Percentiles rank a stretch among this genome's conserved stretches.
Conservation (phyloP, 1,139 yeast genomes). For the Waltiozyma solani region DNA sequence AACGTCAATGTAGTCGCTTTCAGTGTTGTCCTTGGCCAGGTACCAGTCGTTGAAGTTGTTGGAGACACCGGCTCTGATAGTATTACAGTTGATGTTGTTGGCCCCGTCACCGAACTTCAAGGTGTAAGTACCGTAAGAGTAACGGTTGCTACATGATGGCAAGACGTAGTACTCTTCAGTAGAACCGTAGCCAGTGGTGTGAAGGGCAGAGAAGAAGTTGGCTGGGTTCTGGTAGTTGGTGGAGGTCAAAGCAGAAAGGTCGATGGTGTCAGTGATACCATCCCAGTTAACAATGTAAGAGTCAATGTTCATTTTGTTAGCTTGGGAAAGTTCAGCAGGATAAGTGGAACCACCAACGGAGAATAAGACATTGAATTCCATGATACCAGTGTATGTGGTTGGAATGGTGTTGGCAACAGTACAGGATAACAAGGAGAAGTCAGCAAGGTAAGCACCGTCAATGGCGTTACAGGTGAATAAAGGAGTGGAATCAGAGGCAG, state of each 20-base stretch:
- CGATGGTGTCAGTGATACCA: slow-evolving; percentile 17
- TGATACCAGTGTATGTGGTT: slow-evolving; percentile 18
- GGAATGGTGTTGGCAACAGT: slow-evolving; percentile 16
- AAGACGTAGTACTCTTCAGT: slow-evolving; percentile 23
- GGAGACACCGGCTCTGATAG: slow-evolving; percentile 18
- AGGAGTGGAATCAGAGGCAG: slow-evolving; percentile 17
- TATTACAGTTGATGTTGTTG: slow-evolving; percentile 19
- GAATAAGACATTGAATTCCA: slow-evolving; percentile 21
- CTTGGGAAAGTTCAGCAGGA: slow-evolving; percentile 21
- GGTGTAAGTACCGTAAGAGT: slow-evolving; percentile 19
- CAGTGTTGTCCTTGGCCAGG: slow-evolving; percentile 16
- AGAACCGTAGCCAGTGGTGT: slow-evolving; percentile 22
- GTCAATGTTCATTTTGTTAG: slow-evolving; percentile 20
- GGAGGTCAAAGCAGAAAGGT: slow-evolving; percentile 16
- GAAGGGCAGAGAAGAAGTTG: slow-evolving; percentile 16
- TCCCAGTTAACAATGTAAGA: slow-evolving; percentile 10
- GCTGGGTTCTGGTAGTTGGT: slow-evolving; percentile 5
- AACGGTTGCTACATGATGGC: slow-evolving; percentile 21
- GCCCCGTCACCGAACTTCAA: slow-evolving; percentile 17
- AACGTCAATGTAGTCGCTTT: background rate
- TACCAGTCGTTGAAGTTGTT: slow-evolving; percentile 23
- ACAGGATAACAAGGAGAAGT: slow-evolving; percentile 21
- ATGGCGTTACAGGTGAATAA: slow-evolving; percentile 22
- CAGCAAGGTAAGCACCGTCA: slow-evolving; percentile 23
- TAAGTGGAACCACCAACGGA: slow-evolving; percentile 23